Evolutionary conservation across 1,284 basidiomycete genomes (phyloP).

Genomic region (Leccinum subfulvum): DNA sequence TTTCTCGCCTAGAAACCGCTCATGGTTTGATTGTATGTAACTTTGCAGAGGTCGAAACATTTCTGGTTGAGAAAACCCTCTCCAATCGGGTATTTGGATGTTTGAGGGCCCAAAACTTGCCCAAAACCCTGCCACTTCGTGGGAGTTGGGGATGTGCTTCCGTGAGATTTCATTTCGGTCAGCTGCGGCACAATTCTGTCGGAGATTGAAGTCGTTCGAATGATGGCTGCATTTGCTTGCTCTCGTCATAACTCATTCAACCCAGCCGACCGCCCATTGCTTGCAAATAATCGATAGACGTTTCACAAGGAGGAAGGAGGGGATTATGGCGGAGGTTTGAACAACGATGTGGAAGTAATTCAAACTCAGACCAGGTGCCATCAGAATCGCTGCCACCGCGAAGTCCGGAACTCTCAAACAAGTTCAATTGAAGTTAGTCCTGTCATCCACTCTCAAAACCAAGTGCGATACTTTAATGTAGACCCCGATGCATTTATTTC

Average conservation of each 20-base stretch:
- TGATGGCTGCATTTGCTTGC: not conserved
- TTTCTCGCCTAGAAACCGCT: no score
- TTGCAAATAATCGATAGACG: not conserved
- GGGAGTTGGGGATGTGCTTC: not conserved
- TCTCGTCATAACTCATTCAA: not conserved
- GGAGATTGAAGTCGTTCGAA: not conserved
- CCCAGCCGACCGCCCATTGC: no score
- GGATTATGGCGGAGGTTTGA: not conserved
- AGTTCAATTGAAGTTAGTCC: not conserved
- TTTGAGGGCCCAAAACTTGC: not conserved
- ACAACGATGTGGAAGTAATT: not conserved
- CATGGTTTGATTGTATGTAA: no score
- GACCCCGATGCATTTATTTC: not conserved
- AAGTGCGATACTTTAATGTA: not conserved
- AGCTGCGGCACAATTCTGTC: not conserved
- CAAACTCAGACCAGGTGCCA: not conserved
- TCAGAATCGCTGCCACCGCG: not conserved
- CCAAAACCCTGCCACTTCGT: not conserved
- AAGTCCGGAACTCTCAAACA: not conserved
- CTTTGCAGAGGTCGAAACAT: no score
- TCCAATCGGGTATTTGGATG: no score
- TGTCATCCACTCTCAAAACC: not conserved
- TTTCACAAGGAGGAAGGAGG: not conserved
- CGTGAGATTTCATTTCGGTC: not conserved
- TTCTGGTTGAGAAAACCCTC: no score